phyloP scores from a whole-genome alignment of 2,329 filamentous ascomycete species.

The Cercospora sojina region DNA sequence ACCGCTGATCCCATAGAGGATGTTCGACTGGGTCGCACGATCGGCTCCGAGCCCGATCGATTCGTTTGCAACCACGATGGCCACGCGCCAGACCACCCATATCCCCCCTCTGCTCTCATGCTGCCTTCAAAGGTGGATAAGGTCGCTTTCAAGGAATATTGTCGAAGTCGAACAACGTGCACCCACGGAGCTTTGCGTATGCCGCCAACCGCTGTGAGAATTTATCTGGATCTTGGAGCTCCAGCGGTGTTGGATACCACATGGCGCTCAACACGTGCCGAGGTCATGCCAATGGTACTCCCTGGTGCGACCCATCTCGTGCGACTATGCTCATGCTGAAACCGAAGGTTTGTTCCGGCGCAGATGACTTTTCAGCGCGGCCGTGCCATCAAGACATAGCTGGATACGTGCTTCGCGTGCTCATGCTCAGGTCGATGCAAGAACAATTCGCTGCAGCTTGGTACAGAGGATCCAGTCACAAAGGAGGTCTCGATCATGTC shows the following conservation, averaged over 20 bases:
- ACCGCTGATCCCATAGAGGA: slow-evolving; percentile 3
- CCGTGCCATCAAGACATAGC: neutral
- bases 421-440: slow-evolving; percentile 5
- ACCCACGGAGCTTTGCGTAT: neutral
- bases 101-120: neutral
- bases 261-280: neutral
- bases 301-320: neutral
- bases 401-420: neutral
- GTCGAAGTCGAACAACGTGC: neutral
- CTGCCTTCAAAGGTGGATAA: neutral
- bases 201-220: neutral
- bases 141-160: neutral
- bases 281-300: neutral
- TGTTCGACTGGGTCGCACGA: neutral
- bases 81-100: slow-evolving; percentile 6
- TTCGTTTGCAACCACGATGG: slow-evolving; percentile 9
- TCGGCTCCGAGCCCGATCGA: neutral
- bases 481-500: slow-evolving; percentile 47
- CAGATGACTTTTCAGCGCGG: neutral
- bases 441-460: slow-evolving; percentile 38
- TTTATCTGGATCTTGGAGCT: neutral
- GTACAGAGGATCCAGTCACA: slow-evolving; percentile 40
- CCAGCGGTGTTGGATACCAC: neutral
- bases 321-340: neutral
- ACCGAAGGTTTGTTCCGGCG: neutral